These are phyloP conservation scores for Fusarium beomiforme DNA, from an alignment of 2,329 filamentous ascomycete genomes.

Conservation along the genomic window DNA sequence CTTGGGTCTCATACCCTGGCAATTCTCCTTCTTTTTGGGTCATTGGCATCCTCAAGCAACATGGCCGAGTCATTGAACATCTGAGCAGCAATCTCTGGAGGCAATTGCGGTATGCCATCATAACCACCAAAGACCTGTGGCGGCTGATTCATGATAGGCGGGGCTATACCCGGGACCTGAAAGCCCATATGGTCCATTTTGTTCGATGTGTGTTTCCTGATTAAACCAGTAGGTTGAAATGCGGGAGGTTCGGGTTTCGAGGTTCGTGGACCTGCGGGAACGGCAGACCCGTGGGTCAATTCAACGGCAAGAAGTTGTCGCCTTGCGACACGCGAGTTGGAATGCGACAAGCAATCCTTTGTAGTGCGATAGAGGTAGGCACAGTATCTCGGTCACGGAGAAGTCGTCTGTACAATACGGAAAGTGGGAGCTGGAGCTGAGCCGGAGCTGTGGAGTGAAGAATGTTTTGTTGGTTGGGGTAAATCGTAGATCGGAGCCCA, in stretches of 20 bases:
- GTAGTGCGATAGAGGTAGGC: not conserved
- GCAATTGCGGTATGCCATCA: conserved; percentile 67
- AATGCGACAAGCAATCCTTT: not conserved
- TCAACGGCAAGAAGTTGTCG: conserved; percentile 6
- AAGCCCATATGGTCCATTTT: conserved; percentile 63
- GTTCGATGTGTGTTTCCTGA: not conserved
- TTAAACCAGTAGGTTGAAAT: not conserved
- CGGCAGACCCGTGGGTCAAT: conserved; percentile 22
- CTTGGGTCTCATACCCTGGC: conserved; percentile 72
- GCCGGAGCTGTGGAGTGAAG: conserved; percentile 24
- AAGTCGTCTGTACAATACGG: not conserved
- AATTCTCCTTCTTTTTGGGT: conserved; percentile 89
- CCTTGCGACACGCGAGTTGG: conserved; percentile 1
- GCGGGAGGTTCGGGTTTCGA: not conserved
- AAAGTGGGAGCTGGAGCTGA: not conserved
- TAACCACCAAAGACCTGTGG: conserved; percentile 77
- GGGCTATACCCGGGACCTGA: conserved; percentile 67
- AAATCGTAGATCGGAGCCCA: conserved; percentile 34
- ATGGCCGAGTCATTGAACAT: conserved; percentile 68
- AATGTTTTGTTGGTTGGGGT: conserved; percentile 24
- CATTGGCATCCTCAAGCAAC: conserved; percentile 73
- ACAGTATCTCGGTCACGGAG: conserved; percentile 13
- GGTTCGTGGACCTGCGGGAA: conserved; percentile 12
- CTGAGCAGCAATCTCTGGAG: conserved; percentile 66
- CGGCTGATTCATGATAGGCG: conserved; percentile 71